Conservation (phyloP, 768 basidiomycete species). For the Daedaleopsis sinensis region DNA sequence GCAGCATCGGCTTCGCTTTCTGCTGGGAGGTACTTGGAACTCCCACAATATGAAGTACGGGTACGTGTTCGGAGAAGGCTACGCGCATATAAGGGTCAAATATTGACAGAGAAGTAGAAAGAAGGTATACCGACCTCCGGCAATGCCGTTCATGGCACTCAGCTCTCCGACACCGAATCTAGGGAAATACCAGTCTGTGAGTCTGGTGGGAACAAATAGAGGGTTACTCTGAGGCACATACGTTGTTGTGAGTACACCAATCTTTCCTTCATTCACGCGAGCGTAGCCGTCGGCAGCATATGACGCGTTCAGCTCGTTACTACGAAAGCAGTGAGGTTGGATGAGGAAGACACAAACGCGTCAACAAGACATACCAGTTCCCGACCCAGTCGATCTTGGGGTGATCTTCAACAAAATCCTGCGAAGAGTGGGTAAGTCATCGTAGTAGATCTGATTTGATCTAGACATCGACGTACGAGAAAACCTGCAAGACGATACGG, state of each 20-base stretch:
- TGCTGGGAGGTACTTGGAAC: conserved; percentile 77
- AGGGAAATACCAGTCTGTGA: neutral
- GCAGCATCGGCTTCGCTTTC: conserved; percentile 71
- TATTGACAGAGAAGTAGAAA: neutral
- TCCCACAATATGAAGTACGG: conserved; percentile 87
- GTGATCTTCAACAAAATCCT: conserved; percentile 86
- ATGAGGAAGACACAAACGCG: neutral
- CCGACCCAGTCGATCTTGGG: conserved; percentile 84
- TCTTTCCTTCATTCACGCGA: conserved; percentile 72
- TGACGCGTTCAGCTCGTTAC: conserved; percentile 84
- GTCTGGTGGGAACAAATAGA: neutral
- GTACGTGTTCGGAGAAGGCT: conserved; percentile 89
- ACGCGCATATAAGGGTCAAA: neutral
- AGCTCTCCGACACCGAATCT: conserved; percentile 95
- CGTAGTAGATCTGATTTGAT: neutral
- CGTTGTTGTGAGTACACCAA: conserved; percentile 83
- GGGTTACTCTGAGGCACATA: conserved; percentile 38
- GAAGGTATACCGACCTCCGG: conserved; percentile 52
- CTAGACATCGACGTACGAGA: conserved; percentile 38
- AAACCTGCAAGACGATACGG: conserved; percentile 35
- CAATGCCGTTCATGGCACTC: conserved; percentile 84
- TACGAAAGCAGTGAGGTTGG: conserved; percentile 26
- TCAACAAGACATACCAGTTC: conserved; percentile 58
- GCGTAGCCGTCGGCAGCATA: conserved; percentile 96
- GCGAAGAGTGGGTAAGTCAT: neutral